Base-by-base conservation (phyloP, 2,329 filamentous ascomycete genomes). In the Sphaerulina vaccinii region DNA sequence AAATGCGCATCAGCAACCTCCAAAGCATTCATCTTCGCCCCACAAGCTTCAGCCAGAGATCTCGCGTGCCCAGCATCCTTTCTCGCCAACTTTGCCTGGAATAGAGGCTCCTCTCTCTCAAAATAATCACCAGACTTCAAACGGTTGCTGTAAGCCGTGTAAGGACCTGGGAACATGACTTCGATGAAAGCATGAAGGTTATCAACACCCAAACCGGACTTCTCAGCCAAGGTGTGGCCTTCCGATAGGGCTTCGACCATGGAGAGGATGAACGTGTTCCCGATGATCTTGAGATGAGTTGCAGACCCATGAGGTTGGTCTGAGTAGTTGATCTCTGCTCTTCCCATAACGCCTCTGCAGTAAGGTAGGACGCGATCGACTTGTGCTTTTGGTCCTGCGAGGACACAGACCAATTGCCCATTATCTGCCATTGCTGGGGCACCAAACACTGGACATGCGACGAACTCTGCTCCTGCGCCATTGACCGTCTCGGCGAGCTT, bases 221-320 rank as follows among this genome's bases (percentile, higher is more conserved):
- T 92, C 70, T 96, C 90, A 4, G 89, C 89, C 5, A 90, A 72
- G 1, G 86, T 82, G 65, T 92, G 81, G 5, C 85, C 87, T 73
- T 95, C 89, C 1, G 87, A 83, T 3, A 96, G 74, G 45, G 88
- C 80, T 65, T 90, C 86, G 19, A 91, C 81, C 80, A 91, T 91
- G 73, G 88, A 87, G 35, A 95, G 68, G 62, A 96, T 79, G 68
- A 96, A 91, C 0, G 87, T 88, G 70, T 96, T 96, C 51, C 91
- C 90, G 8, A 95, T 79, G 16, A 96, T 76, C 72, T 96, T 93
- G 41, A 95, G 75, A 39, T 83, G 79, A 1, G 83, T 80, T 3
- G 90, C 84, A 47, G 83, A 82, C 46, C 85, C 81, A 42, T 85
- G 83, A 1, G 85, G 79, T 69, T 88, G 80, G 57, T 80, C 83